These are phyloP conservation scores for Phytophthora pistaciae DNA, from an alignment of 352 stramenopile genomes.

Conservation along the genomic window DNA sequence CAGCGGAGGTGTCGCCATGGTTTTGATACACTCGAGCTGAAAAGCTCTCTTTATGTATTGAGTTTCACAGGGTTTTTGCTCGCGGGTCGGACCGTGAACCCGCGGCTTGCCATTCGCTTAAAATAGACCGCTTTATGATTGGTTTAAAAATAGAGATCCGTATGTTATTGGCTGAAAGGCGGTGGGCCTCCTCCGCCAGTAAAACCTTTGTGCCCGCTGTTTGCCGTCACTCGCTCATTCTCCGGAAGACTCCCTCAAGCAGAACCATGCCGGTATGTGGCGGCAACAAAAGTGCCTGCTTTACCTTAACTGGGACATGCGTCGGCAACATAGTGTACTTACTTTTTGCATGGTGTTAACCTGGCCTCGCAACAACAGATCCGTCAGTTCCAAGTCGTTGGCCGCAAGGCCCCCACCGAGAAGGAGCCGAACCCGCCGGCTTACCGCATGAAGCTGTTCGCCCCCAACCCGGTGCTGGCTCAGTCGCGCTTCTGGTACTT, in stretches of 20 bases:
- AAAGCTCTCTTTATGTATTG: neutral
- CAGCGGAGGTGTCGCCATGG: neutral
- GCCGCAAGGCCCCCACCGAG: conserved; percentile 98
- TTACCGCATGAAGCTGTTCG: conserved; percentile 99
- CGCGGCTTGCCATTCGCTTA: neutral
- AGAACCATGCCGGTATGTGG: conserved; percentile 47
- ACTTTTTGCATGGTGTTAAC: conserved; percentile 11
- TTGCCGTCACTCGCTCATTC: conserved; percentile 27
- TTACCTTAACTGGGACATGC: neutral
- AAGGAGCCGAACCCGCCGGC: conserved; percentile 98
- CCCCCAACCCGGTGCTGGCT: conserved; percentile 96
- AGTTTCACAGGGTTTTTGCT: neutral
- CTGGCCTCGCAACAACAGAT: conserved; percentile 67
- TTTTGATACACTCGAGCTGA: neutral
- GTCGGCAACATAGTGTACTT: neutral
- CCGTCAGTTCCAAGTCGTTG: conserved; percentile 99
- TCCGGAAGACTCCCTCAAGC: conserved; percentile 48
- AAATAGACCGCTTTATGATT: conserved; percentile 8
- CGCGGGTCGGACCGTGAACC: conserved; percentile 3
- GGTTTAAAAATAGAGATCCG: conserved; percentile 8
- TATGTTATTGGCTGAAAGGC: conserved; percentile 27
- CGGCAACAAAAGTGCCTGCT: neutral
- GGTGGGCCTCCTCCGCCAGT: conserved; percentile 31
- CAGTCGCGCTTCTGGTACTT: conserved; percentile 99
- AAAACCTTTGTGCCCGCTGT: conserved; percentile 15